Percentiles rank a stretch among this genome's conserved stretches.
Evolutionary conservation across 2,329 filamentous ascomycete species (phyloP).

Genomic region (Trichocomaceae sp.): DNA sequence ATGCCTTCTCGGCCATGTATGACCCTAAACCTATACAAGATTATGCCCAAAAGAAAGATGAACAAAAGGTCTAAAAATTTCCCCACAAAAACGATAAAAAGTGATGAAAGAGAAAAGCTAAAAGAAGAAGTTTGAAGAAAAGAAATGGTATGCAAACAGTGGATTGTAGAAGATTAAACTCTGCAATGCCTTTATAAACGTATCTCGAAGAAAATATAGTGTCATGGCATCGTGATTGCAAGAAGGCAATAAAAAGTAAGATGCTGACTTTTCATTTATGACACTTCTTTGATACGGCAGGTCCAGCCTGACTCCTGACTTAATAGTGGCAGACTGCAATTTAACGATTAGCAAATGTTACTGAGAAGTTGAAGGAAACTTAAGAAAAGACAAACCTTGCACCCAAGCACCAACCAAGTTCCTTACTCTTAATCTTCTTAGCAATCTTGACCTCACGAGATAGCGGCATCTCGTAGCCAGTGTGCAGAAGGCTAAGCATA

Average conservation of each 20-base stretch:
- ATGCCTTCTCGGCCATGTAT: neutral
- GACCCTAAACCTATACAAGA: neutral
- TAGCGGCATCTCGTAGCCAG: constrained; percentile 96
- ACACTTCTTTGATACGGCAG: constrained; percentile 74
- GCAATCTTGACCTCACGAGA: constrained; percentile 94
- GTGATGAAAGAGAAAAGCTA: neutral
- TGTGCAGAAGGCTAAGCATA: constrained; percentile 87
- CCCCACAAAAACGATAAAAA: neutral
- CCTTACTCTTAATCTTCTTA: constrained; percentile 97
- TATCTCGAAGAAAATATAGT: constrained; percentile 21
- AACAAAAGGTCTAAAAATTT: neutral
- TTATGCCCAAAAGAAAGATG: neutral
- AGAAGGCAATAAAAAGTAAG: constrained; percentile 19
- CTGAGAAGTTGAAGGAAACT: constrained; percentile 7
- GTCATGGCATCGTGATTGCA: constrained; percentile 20
- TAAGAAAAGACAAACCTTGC: constrained; percentile 63
- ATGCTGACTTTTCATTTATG: constrained; percentile 37
- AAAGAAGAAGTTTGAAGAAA: neutral
- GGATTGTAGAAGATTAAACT: constrained; percentile 16
- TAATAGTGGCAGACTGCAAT: constrained; percentile 68
- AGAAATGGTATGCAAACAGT: neutral
- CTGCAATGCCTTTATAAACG: constrained; percentile 19
- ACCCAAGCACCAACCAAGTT: constrained; percentile 95
- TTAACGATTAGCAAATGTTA: constrained; percentile 30
- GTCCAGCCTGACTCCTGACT: constrained; percentile 79